These are phyloP conservation scores for Melastoma candidum DNA, from an alignment of 441 rosid species.

Conservation along the genomic window DNA sequence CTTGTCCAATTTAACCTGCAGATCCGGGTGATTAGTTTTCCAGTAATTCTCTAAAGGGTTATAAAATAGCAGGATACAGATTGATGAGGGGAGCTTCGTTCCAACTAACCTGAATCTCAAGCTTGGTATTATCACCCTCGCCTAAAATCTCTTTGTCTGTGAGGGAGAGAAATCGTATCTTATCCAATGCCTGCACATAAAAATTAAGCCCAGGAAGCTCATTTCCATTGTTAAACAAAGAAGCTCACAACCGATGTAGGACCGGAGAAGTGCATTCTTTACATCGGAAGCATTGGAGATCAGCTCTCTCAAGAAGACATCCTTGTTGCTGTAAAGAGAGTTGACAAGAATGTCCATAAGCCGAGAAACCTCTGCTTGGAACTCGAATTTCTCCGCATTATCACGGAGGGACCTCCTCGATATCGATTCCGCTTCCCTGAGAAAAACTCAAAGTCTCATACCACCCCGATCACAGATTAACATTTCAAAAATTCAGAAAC, in stretches of 20 bases:
- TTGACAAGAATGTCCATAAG: slow-evolving; percentile 94
- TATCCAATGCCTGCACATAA: slow-evolving; percentile 65
- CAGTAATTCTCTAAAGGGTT: neutral
- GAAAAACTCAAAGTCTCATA: too few species aligned
- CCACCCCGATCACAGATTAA: too few species aligned
- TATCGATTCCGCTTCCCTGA: slow-evolving; percentile 88
- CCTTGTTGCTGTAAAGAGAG: slow-evolving; percentile 94
- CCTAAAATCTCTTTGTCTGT: slow-evolving; percentile 89
- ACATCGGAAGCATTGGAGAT: slow-evolving; percentile 98
- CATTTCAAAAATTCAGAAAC: too few species aligned
- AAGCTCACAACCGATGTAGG: neutral
- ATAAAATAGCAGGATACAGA: too few species aligned
- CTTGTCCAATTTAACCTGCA: slow-evolving; percentile 85
- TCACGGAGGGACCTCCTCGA: slow-evolving; percentile 71
- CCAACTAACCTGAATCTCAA: slow-evolving; percentile 74
- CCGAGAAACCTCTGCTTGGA: slow-evolving; percentile 96
- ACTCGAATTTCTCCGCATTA: slow-evolving; percentile 85
- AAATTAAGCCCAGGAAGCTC: neutral
- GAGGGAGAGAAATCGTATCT: slow-evolving; percentile 85
- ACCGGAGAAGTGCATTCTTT: slow-evolving; percentile 15
- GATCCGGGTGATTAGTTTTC: neutral
- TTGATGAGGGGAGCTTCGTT: too few species aligned
- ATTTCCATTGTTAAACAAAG: neutral
- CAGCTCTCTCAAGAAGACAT: slow-evolving; percentile 89
- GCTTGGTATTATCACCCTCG: slow-evolving; percentile 88